These are phyloP conservation scores for Hypoxylon intermedium DNA, from an alignment of 495 filamentous ascomycete genomes.

Conservation along the genomic window DNA sequence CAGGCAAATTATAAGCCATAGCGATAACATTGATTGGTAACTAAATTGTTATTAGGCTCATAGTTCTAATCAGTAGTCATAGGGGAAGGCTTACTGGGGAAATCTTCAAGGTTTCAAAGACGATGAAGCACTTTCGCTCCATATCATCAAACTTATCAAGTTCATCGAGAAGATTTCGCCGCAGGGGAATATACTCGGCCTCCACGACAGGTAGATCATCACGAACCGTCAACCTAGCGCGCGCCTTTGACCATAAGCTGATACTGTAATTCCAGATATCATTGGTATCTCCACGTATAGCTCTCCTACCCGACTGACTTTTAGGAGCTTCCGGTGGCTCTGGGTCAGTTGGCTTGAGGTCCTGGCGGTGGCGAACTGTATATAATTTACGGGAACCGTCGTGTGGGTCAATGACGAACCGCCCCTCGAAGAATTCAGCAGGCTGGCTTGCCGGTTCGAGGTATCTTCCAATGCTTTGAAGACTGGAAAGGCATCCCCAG, in stretches of 20 bases:
- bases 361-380: constrained; percentile 48
- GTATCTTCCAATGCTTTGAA: constrained; percentile 38
- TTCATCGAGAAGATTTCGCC: constrained; percentile 82
- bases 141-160: constrained; percentile 44
- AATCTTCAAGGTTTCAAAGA: constrained; percentile 65
- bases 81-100: constrained; percentile 66
- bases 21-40: constrained; percentile 69
- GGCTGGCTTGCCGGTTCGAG: constrained; percentile 61
- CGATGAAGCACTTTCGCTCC: constrained; percentile 53
- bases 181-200: constrained; percentile 73
- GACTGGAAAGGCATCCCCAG: constrained; percentile 63
- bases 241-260: constrained; percentile 49
- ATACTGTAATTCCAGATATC: constrained; percentile 56
- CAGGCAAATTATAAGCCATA: constrained; percentile 77
- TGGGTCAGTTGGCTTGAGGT: constrained; percentile 53
- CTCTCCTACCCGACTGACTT: constrained; percentile 33
- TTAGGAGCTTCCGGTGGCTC: constrained; percentile 47
- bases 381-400: constrained; percentile 74
- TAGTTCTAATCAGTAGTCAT: background rate
- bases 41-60: constrained; percentile 50
- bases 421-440: constrained; percentile 64
- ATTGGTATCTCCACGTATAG: constrained; percentile 14
- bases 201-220: constrained; percentile 78
- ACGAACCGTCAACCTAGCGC: constrained; percentile 48
- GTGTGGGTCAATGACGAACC: constrained; percentile 75